Conservation (phyloP, 2,329 filamentous ascomycete species). For the Penicillium sp. region DNA sequence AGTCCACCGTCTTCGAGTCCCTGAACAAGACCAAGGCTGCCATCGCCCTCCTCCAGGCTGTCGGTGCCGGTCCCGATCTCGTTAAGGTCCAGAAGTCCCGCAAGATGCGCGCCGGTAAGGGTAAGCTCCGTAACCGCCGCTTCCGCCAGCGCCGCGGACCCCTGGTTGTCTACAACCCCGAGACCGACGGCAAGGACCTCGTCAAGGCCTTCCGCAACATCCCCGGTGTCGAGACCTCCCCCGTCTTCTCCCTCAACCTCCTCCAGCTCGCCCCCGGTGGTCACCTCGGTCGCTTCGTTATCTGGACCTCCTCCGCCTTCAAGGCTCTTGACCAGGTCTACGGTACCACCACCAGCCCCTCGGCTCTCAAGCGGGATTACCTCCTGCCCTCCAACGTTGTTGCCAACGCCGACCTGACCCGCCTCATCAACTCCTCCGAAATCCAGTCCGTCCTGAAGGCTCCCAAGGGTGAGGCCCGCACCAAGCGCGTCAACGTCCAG, state of each 20-base stretch:
- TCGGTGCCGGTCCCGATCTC: conserved; percentile 86
- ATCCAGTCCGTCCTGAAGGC: conserved; percentile 93
- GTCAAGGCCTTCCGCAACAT: conserved; percentile 97
- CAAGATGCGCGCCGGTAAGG: conserved; percentile 98
- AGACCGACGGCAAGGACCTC: conserved; percentile 91
- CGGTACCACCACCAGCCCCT: conserved; percentile 84
- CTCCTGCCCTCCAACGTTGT: conserved; percentile 89
- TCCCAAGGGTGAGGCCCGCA: conserved; percentile 83
- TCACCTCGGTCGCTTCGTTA: conserved; percentile 96
- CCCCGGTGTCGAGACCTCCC: conserved; percentile 92
- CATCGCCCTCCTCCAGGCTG: conserved; percentile 79
- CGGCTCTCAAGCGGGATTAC: conserved; percentile 98
- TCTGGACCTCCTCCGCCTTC: conserved; percentile 98
- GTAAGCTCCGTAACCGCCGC: conserved; percentile 94
- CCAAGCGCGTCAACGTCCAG: conserved; percentile 88
- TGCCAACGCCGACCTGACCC: conserved; percentile 89
- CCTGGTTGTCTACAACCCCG: conserved; percentile 95
- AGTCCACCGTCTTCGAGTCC: conserved; percentile 82
- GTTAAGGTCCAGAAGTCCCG: conserved; percentile 95
- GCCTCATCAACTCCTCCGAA: conserved; percentile 99
- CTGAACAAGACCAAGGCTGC: conserved; percentile 87
- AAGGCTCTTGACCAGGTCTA: conserved; percentile 96
- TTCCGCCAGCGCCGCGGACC: conserved; percentile 97
- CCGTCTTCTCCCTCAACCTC: conserved; percentile 93
- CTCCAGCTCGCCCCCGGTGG: conserved; percentile 98